Conservation (phyloP, 2,329 filamentous ascomycete species). For the Chaetomium strumarium region DNA sequence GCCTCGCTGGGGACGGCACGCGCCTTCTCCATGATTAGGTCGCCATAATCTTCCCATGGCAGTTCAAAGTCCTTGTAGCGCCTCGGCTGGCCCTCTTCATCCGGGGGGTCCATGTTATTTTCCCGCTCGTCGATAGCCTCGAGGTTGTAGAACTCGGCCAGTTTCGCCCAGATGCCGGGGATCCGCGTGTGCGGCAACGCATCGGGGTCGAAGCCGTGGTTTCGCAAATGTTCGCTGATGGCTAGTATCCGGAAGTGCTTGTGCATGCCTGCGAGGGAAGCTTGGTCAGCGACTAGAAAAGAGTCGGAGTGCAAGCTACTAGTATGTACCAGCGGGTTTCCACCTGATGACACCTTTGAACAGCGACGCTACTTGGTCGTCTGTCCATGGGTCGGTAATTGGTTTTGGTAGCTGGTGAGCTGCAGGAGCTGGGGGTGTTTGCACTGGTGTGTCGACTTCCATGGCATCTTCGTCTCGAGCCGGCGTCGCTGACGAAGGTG, state of each 20-base stretch:
- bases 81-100: conserved; percentile 53
- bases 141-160: conserved; percentile 78
- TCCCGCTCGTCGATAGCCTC: conserved; percentile 81
- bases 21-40: conserved; percentile 42
- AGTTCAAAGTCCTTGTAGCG: conserved; percentile 63
- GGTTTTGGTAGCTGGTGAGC: conserved; percentile 32
- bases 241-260: conserved; percentile 91
- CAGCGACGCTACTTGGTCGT: conserved; percentile 87
- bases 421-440: conserved; percentile 40
- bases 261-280: conserved; percentile 62
- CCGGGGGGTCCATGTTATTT: conserved; percentile 48
- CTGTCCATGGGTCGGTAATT: conserved; percentile 75
- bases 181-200: conserved; percentile 75
- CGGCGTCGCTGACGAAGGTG: conserved; percentile 32
- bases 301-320: background rate
- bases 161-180: conserved; percentile 85
- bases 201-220: conserved; percentile 71
- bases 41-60: conserved; percentile 43
- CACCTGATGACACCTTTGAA: conserved; percentile 90
- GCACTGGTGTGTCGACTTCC: conserved; percentile 54
- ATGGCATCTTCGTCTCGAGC: conserved; percentile 53
- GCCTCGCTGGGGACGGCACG: conserved; percentile 43
- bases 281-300: background rate
- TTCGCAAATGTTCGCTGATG: conserved; percentile 72
- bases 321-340: conserved; percentile 97